Percentiles rank a stretch among this genome's conserved stretches.
Evolutionary conservation across 2,329 filamentous ascomycete species (phyloP).

Genomic region (Colletotrichum filicis): DNA sequence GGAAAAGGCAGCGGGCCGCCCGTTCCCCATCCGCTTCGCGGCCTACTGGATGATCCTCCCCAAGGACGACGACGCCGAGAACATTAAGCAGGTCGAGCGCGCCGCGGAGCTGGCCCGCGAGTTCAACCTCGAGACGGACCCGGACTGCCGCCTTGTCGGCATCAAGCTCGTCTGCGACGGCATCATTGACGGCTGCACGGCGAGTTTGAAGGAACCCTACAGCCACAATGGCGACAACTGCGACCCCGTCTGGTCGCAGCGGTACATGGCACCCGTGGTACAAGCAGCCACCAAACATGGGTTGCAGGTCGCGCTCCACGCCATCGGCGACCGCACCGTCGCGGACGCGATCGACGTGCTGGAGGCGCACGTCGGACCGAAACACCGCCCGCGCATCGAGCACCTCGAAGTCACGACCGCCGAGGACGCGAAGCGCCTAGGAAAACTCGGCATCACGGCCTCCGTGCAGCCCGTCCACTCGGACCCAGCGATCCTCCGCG

Average conservation of each 20-base stretch:
- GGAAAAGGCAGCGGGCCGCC: slow-evolving; percentile 42
- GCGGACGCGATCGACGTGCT: slow-evolving; percentile 67
- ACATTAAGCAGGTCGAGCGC: slow-evolving; percentile 60
- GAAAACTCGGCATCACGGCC: slow-evolving; percentile 68
- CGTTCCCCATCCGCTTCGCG: slow-evolving; percentile 59
- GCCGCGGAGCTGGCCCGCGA: slow-evolving; percentile 58
- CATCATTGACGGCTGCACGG: slow-evolving; percentile 67
- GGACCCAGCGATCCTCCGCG: slow-evolving; percentile 69
- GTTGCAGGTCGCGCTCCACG: slow-evolving; percentile 72
- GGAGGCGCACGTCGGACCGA: slow-evolving; percentile 53
- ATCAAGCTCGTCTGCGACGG: slow-evolving; percentile 70
- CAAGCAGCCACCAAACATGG: slow-evolving; percentile 48
- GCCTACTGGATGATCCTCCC: slow-evolving; percentile 67
- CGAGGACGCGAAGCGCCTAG: slow-evolving; percentile 66
- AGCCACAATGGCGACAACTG: slow-evolving; percentile 53
- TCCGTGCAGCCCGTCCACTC: slow-evolving; percentile 69
- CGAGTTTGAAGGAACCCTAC: slow-evolving; percentile 64
- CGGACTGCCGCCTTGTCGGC: slow-evolving; percentile 50
- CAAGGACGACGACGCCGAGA: slow-evolving; percentile 53
- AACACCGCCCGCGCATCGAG: slow-evolving; percentile 70
- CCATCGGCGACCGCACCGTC: slow-evolving; percentile 72
- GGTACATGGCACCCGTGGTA: slow-evolving; percentile 64
- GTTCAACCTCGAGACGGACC: slow-evolving; percentile 53
- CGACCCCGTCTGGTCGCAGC: slow-evolving; percentile 65
- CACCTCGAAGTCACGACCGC: slow-evolving; percentile 70